phyloP scores from a whole-genome alignment of 1,284 basidiomycete species.

The Microbotryomycetes sp. region DNA sequence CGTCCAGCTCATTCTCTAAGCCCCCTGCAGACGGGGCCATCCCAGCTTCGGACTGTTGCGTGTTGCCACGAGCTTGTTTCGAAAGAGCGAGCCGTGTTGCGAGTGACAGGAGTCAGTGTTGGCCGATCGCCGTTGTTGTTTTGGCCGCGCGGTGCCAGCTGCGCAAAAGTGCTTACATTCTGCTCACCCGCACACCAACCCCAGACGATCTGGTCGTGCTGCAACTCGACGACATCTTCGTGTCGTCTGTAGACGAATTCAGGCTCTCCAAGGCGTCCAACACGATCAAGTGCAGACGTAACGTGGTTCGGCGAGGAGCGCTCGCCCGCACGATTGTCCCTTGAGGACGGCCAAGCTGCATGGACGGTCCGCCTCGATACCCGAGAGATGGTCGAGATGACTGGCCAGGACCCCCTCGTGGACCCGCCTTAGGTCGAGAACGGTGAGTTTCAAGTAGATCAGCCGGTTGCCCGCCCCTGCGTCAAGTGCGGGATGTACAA shows the following conservation, averaged over 20 bases:
- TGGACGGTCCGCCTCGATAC: not conserved
- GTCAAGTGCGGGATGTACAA: too few species aligned
- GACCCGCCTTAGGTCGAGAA: not conserved
- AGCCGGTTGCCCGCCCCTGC: too few species aligned
- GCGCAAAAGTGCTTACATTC: not conserved
- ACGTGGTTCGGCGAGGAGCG: not conserved
- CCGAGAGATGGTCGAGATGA: not conserved
- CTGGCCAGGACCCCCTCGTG: not conserved
- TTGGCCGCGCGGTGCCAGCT: too few species aligned
- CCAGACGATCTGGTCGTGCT: not conserved
- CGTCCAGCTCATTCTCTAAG: slow-evolving; percentile 18
- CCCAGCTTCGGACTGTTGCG: not conserved
- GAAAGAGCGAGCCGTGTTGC: not conserved
- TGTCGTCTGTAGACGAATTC: too few species aligned
- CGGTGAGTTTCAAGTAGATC: not conserved
- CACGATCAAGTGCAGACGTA: too few species aligned
- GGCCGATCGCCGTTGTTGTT: too few species aligned
- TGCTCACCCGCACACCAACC: not conserved
- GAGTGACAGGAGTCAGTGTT: not conserved
- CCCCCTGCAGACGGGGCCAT: not conserved
- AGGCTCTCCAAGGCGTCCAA: too few species aligned
- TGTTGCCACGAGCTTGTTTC: not conserved
- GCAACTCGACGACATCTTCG: too few species aligned
- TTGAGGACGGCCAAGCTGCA: not conserved
- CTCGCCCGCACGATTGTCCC: too few species aligned